Base-by-base conservation (phyloP, 2,329 filamentous ascomycete species). In the Aspergillus pseudoglaucus region DNA sequence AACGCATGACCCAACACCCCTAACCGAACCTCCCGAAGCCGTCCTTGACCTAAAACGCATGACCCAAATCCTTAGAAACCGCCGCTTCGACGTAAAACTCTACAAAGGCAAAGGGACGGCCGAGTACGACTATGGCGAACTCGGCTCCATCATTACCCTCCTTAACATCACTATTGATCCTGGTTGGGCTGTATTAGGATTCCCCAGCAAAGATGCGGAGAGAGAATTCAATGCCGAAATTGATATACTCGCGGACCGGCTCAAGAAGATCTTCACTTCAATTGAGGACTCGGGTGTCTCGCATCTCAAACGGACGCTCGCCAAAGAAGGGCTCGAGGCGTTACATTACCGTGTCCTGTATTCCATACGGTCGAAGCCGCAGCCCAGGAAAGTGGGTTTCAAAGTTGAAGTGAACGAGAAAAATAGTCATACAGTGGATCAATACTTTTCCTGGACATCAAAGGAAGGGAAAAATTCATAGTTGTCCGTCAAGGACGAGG, bases 241-340 rank as follows among this genome's bases (percentile, higher is more conserved):
- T 30, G 90, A 95, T 65, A 72, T 69, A 18, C 74, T 95, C 4
- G 75, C 81, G 1, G 67, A 69, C 15, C 74, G 72, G 30, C 72
- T 94, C 45, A 81, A 83, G 44, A 56, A 64, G 6, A 70, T 81
- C 10, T 75, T 75, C 46, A 73, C 72, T 15, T 77, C 77, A 35
- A 94, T 95, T 59, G 78, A 84, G 49, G 87, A 90, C 59, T 78
- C 83, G 1, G 88, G 87, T 37, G 85, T 88, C 40, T 82, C 82
- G 18, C 82, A 86, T 58, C 75, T 93, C 49, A 78, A 79, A 14
- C 79, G 87, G 25, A 85, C 87, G 25, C 83, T 94, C 60, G 82
- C 87, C 10, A 95, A 95, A 67, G 82, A 83, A 46, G 76, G 78
- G 9, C 75, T 95, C 35, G 86, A 94, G 58, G 78, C 83, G 48